Conservation (phyloP, 176 grass and related monocot species). For the Musa acuminata region DNA sequence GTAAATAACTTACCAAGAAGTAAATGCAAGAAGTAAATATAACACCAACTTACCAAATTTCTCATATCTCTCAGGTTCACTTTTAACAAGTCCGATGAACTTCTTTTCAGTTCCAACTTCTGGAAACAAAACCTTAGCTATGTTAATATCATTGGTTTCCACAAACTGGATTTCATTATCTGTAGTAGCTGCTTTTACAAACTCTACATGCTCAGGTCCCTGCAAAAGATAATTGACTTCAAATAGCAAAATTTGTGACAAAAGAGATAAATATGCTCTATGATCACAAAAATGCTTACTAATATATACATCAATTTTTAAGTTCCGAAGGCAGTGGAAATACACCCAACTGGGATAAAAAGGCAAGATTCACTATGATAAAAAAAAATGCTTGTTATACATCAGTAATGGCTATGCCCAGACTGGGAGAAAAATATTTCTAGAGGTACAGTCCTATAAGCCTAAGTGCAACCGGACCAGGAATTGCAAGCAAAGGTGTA, state of each 20-base stretch:
- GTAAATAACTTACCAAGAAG: background rate
- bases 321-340: too few relatives aligned
- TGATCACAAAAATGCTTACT: background rate
- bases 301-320: background rate
- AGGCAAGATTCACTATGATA: too few relatives aligned
- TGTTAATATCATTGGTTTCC: slow-evolving; percentile 55
- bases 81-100: slow-evolving; percentile 84
- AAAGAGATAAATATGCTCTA: background rate
- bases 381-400: background rate
- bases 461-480: background rate
- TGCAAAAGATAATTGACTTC: slow-evolving; percentile 24
- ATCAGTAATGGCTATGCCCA: background rate
- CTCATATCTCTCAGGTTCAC: slow-evolving; percentile 65
- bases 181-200: slow-evolving; percentile 55
- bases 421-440: too few relatives aligned
- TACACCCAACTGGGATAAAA: too few relatives aligned
- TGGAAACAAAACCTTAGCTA: slow-evolving; percentile 71
- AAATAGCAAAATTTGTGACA: background rate
- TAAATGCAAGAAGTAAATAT: background rate
- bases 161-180: slow-evolving; percentile 84
- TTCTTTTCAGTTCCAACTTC: slow-evolving; percentile 43
- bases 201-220: slow-evolving; percentile 58
- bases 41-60: slow-evolving; percentile 54
- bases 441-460: too few relatives aligned
- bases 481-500: background rate